phyloP scores from a whole-genome alignment of 179 eudicot genomes.

The Spinacia oleracea region DNA sequence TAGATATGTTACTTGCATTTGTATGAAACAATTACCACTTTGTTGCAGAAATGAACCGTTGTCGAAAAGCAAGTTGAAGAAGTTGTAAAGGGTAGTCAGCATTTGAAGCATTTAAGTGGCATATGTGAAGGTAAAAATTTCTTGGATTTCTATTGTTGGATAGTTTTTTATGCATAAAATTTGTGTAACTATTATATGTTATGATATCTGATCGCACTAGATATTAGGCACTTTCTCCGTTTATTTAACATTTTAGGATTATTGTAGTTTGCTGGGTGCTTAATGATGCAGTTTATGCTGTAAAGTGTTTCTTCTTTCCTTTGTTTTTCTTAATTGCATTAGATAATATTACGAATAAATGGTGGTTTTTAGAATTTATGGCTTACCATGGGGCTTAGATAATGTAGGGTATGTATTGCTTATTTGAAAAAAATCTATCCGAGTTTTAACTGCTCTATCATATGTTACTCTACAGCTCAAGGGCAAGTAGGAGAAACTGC shows the following conservation, averaged over 20 bases:
- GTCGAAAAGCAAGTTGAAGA: too few species aligned
- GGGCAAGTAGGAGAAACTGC: slow-evolving; percentile 97
- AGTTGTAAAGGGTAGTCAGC: too few species aligned
- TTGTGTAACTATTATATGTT: not conserved
- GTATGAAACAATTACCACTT: too few species aligned
- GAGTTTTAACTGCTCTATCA: not conserved
- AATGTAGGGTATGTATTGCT: not conserved
- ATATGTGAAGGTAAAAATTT: too few species aligned
- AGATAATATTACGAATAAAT: not conserved
- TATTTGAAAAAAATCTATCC: not conserved
- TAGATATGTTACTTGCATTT: not conserved
- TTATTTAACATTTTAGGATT: too few species aligned
- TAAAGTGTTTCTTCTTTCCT: not conserved
- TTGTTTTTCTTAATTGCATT: not conserved
- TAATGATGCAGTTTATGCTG: too few species aligned
- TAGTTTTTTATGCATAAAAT: not conserved
- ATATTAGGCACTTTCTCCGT: not conserved
- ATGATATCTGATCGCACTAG: not conserved
- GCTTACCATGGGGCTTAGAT: not conserved
- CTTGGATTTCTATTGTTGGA: not conserved
- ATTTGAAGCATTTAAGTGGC: too few species aligned
- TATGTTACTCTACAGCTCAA: slow-evolving; percentile 60
- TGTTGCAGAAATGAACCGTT: too few species aligned
- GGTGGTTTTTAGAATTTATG: not conserved
- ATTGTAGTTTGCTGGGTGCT: too few species aligned